phyloP scores from a whole-genome alignment of 371 early-diverging fungal genomes.

The Mortierella sp. region DNA sequence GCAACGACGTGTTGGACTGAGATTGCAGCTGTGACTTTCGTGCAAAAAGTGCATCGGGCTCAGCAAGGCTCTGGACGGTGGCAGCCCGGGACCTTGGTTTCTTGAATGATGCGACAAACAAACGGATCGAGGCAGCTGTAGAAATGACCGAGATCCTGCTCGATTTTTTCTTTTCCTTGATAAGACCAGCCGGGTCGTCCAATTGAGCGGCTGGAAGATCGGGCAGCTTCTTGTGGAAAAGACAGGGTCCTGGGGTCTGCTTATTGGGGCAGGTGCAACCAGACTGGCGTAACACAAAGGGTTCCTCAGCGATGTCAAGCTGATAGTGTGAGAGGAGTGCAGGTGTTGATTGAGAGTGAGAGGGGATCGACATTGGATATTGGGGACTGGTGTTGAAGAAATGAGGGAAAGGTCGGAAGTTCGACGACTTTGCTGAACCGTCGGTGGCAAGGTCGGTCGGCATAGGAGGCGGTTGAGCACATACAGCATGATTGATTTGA shows the following conservation, averaged over 20 bases:
- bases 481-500: neutral
- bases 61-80: neutral
- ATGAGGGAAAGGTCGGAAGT: neutral
- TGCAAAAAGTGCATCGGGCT: neutral
- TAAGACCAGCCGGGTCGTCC: neutral
- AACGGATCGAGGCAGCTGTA: neutral
- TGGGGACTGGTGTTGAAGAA: neutral
- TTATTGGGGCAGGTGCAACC: neutral
- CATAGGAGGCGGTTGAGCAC: neutral
- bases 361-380: neutral
- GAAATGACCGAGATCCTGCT: neutral
- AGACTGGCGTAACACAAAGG: neutral
- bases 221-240: neutral
- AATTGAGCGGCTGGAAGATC: neutral
- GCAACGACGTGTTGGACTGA: neutral
- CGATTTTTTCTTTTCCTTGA: neutral
- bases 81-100: neutral
- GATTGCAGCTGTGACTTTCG: neutral
- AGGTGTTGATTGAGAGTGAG: neutral
- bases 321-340: neutral
- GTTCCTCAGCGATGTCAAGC: neutral
- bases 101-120: neutral
- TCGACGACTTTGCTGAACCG: neutral
- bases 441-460: neutral
- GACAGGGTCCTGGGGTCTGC: neutral